Base-by-base conservation (phyloP, 768 basidiomycete genomes). In the Leucosporidium scottii region DNA sequence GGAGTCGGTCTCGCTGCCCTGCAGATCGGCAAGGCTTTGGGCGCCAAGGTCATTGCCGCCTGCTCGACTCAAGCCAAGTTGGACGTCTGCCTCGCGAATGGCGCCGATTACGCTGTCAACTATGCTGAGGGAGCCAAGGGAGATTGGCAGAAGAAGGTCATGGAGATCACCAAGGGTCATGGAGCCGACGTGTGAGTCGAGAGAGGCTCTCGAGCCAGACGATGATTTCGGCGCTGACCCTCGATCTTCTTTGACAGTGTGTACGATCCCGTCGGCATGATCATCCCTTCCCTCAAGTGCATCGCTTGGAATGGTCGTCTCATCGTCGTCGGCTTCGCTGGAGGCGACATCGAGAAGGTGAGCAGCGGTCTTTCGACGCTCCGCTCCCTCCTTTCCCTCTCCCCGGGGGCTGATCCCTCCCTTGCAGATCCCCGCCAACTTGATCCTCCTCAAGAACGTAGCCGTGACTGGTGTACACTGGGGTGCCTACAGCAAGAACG, bases 271-370 rank as follows among this genome's bases (percentile, higher is more conserved):
- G 89, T 93, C 39, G 90, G 90, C 0, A 81, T 86, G 73, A 86
- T 92, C 66, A 82, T 92, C 91, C 77, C 59, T 18, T 87, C 84
- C 57, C 76, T 97, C 65, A 98, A 93, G 77, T 94, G 92, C 77
- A 90, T 93, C 65, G 89, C 88, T 0, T 97, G 93, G 87, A 93
- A 93, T 77, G 92, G 93, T 1, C 84, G 94, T 20, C 87, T 89
- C 1, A 74, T 99, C 17, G 89, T 98, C n/a, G 87, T 99, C 61
- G 96, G 94, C 0, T 98, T 93, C 78, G 57, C 44, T 1, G 89
- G 83, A 10, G 90, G 90, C 5, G 78, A 82, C 18, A 91, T 94
- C 63, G 91, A 93, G 78, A 90, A 91, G 82, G 87, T 88, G 59
- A 39, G n/a, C n/a, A n/a, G n/a, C n/a, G n/a, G 25, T 23, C 25